These are phyloP conservation scores for Pythium myriotylum DNA, from an alignment of 352 stramenopile species.

Conservation along the genomic window DNA sequence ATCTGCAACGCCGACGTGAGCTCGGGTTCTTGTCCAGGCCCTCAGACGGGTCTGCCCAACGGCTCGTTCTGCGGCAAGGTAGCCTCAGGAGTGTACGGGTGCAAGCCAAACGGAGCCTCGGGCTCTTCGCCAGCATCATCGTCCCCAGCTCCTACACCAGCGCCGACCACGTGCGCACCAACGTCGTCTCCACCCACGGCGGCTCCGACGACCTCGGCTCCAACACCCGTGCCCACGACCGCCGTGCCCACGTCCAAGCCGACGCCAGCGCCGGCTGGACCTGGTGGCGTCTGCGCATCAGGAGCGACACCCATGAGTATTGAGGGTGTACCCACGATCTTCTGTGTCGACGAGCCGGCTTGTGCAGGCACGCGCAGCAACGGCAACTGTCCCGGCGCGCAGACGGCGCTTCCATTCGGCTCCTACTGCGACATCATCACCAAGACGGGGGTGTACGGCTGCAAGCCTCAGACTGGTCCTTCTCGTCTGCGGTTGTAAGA, in stretches of 20 bases:
- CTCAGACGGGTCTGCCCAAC: conserved; percentile 7
- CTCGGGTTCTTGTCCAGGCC: conserved; percentile 10
- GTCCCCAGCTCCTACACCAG: not conserved
- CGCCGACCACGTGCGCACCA: not conserved
- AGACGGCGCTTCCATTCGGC: conserved; percentile 39
- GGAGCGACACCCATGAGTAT: conserved; percentile 27
- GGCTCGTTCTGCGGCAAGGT: conserved; percentile 19
- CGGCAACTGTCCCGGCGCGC: conserved; percentile 41
- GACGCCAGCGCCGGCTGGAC: not conserved
- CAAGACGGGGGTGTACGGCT: conserved; percentile 47
- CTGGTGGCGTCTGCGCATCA: not conserved
- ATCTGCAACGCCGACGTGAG: not conserved
- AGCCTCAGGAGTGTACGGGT: conserved; percentile 16
- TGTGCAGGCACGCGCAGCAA: conserved; percentile 34
- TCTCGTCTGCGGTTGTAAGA: not conserved
- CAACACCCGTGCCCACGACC: not conserved
- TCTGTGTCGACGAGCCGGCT: conserved; percentile 39
- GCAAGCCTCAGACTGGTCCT: conserved; percentile 24
- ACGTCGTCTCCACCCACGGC: not conserved
- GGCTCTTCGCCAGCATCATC: not conserved
- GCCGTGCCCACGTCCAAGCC: not conserved
- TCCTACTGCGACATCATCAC: conserved; percentile 45
- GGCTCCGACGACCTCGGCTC: not conserved
- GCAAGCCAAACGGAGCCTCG: conserved; percentile 10
- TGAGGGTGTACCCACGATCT: conserved; percentile 30